Evolutionary conservation across 441 rosid species (phyloP), one percentile per base, ranked within the genome.

Genomic region (Dalechampia spathulata): DNA sequence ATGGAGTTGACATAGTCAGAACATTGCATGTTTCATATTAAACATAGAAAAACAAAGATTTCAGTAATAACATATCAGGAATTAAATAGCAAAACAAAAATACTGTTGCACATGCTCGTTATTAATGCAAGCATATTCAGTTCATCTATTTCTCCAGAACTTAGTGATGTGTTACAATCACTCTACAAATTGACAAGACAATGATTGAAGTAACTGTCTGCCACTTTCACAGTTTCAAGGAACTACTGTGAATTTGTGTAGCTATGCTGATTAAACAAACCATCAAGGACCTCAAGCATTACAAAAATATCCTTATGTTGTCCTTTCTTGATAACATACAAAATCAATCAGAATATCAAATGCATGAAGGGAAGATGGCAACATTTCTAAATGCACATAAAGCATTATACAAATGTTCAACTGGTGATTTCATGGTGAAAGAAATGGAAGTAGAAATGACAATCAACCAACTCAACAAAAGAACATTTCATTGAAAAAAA

Each of bases 401-500:
- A 22, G 5, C 32, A 54, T 23, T 19, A 42, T 36, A 51, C 40
- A 49, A 41, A 30, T 17, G 39, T 5, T 37, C 16, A n/a, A 55
- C 19, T 45, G 32, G 4, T 11, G 40, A 27, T 45, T 63, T 40
- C 9, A 20, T 16, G 38, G 48, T 21, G 45, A 48, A 27, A n/a
- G 8, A 56, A 48, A 9, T 42, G 16, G 34, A 45, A 64, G 40
- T 42, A 44, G 14, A 60, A 53, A 16, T 25, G 47, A 55, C 13
- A 48, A 32, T 45, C 46, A 49, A 57, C 17, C 5, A 41, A 13
- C 19, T 13, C 27, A 63, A 38, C 14, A 53, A 12, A 57, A 45
- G 16, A n/a, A 28, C 23, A 53, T 26, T 22, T 21, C 45, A 48
- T 23, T 25, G 63, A n/a, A 58, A 19, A 52, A 64, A 52, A 38